Conservation (phyloP, 257 asterid genomes). For the Ajuga chamaepitys region DNA sequence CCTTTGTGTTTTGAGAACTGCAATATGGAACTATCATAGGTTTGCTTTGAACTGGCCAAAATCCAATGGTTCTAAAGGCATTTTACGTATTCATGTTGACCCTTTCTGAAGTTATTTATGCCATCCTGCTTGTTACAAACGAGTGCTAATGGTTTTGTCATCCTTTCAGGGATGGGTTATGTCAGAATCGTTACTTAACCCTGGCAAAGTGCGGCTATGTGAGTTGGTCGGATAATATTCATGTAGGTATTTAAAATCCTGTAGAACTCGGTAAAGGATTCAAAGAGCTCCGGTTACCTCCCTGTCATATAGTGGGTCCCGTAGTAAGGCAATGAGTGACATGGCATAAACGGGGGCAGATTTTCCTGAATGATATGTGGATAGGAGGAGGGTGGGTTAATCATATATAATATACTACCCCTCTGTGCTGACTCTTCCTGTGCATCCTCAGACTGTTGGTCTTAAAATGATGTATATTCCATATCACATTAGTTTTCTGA, state of each 20-base stretch:
- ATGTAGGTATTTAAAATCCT: not conserved
- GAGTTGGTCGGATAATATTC: slow-evolving; percentile 30
- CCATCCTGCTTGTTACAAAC: not conserved
- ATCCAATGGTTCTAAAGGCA: not conserved
- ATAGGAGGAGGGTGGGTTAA: too few relatives aligned
- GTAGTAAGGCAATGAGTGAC: too few relatives aligned
- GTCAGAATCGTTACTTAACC: slow-evolving; percentile 92
- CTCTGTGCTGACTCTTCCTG: too few relatives aligned
- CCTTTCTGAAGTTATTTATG: not conserved
- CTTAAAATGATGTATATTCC: too few relatives aligned
- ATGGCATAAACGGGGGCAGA: too few relatives aligned
- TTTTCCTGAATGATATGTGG: too few relatives aligned
- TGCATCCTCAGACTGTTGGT: too few relatives aligned
- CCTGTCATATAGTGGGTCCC: too few relatives aligned
- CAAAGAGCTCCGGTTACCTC: slow-evolving; percentile 1
- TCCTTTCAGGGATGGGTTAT: slow-evolving; percentile 88
- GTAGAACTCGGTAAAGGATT: slow-evolving; percentile 5
- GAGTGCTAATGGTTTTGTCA: slow-evolving; percentile 12
- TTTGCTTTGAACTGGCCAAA: not conserved
- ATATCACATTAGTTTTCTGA: too few relatives aligned
- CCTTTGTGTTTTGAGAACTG: not conserved
- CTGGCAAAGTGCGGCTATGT: slow-evolving; percentile 83
- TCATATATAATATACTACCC: too few relatives aligned
- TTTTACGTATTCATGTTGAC: not conserved
- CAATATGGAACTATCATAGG: not conserved